Conservation (phyloP, 345 rosid genomes). For the Aegle marmelos region DNA sequence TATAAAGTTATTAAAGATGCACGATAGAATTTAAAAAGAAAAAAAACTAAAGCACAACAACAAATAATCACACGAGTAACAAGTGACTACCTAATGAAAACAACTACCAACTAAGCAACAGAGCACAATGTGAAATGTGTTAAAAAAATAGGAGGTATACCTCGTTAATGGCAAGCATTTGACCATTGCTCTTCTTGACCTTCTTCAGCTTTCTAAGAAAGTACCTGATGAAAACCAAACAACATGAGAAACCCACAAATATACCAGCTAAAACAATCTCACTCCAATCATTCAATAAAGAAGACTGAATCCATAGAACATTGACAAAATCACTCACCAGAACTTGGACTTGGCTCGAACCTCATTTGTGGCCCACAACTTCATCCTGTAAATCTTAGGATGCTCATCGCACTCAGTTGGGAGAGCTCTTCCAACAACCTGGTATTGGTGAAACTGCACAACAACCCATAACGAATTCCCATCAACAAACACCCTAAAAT, state of each 20-base stretch:
- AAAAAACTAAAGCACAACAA: too few species aligned
- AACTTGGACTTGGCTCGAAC: conserved; percentile 52
- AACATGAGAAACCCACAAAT: not conserved
- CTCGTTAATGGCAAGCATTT: conserved; percentile 20
- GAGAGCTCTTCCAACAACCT: conserved; percentile 50
- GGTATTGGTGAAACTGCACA: conserved; percentile 44
- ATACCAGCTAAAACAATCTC: not conserved
- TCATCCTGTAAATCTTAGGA: conserved; percentile 49
- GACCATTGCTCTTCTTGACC: conserved; percentile 21
- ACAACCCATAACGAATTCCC: not conserved
- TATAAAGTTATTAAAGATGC: not conserved
- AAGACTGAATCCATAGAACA: not conserved
- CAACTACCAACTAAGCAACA: not conserved
- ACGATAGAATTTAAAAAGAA: not conserved
- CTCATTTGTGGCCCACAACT: conserved; percentile 53
- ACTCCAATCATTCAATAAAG: not conserved
- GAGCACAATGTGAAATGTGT: not conserved
- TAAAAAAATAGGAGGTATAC: not conserved
- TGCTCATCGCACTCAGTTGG: conserved; percentile 39
- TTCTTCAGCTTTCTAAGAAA: conserved; percentile 23
- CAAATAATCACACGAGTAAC: not conserved
- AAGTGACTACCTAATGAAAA: not conserved
- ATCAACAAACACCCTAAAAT: not conserved
- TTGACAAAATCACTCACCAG: conserved; percentile 26
- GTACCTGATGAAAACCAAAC: conserved; percentile 3